These are phyloP conservation scores for Begonia fuchsioides DNA, from an alignment of 306 rosid species.

Conservation along the genomic window DNA sequence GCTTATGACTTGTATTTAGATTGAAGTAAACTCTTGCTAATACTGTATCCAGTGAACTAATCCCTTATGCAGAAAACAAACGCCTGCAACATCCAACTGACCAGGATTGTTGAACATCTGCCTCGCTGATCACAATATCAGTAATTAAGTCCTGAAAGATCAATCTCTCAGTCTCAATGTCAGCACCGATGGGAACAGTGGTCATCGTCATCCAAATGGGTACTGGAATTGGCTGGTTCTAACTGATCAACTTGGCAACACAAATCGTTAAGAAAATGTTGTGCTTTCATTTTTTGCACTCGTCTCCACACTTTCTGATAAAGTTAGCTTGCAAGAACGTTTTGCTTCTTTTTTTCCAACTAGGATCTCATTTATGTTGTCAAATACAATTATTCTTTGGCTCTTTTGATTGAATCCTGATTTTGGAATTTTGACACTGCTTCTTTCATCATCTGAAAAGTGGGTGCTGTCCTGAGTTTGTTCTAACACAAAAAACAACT, in stretches of 20 bases:
- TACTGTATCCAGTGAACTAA: too few relatives aligned
- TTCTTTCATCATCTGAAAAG: conserved; percentile 10
- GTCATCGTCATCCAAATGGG: conserved; percentile 14
- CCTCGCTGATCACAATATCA: conserved; percentile 39
- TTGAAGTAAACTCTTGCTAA: too few relatives aligned
- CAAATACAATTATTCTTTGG: conserved; percentile 62
- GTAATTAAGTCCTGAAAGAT: conserved; percentile 78
- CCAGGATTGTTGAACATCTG: conserved; percentile 13
- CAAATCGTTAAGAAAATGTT: conserved; percentile 36
- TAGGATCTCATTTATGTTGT: conserved; percentile 49
- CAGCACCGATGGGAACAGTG: conserved; percentile 28
- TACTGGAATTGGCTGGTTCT: conserved; percentile 19
- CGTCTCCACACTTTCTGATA: conserved; percentile 19
- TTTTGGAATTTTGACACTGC: conserved; percentile 6
- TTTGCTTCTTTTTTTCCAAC: conserved; percentile 24
- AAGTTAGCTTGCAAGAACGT: conserved; percentile 29
- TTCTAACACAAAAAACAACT: conserved; percentile 56
- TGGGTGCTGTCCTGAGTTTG: conserved; percentile 19
- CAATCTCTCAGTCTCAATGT: conserved; percentile 68
- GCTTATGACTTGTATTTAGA: too few relatives aligned
- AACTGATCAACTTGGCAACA: conserved; percentile 60
- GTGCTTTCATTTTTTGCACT: conserved; percentile 27
- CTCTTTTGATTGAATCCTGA: conserved; percentile 12
- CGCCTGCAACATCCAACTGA: conserved; percentile 34
- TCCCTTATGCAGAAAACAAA: conserved; percentile 19